A percentile compares a stretch with the other conserved stretches of the same genome.
phyloP scores from a whole-genome alignment of 1,284 basidiomycete genomes.

The Cystobasidium sp. region DNA sequence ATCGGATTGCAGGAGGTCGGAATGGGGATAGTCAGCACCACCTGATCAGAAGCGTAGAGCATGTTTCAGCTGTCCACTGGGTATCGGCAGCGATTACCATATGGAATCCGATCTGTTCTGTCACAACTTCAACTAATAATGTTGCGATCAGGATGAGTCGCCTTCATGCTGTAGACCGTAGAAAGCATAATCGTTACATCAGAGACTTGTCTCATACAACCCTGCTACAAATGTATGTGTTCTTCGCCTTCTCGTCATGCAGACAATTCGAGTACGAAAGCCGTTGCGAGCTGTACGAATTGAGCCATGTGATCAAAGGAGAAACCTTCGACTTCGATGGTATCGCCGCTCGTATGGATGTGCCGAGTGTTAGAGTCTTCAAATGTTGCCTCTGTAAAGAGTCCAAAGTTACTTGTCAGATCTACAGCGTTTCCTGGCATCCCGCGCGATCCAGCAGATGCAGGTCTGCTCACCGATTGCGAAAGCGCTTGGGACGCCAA shows the following conservation, averaged over 20 bases:
- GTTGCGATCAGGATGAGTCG: too few species aligned
- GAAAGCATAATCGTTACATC: too few species aligned
- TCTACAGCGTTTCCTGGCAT: neutral
- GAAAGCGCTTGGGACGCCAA: constrained; percentile 57
- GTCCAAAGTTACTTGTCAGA: neutral
- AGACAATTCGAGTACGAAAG: constrained; percentile 43
- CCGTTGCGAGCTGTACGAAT: constrained; percentile 38
- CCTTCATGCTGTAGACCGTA: too few species aligned
- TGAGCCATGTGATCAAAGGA: constrained; percentile 64
- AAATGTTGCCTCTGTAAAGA: constrained; percentile 47
- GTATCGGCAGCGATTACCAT: too few species aligned
- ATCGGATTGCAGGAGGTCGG: too few species aligned
- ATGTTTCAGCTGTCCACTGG: too few species aligned
- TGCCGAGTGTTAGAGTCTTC: constrained; percentile 57
- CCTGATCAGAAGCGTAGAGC: too few species aligned
- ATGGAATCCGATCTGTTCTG: too few species aligned
- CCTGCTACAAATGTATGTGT: neutral
- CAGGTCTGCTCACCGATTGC: constrained; percentile 46
- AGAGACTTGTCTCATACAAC: too few species aligned
- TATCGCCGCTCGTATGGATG: constrained; percentile 81
- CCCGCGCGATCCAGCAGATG: too few species aligned
- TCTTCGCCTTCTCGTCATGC: neutral
- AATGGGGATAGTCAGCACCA: too few species aligned
- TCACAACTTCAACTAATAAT: too few species aligned
- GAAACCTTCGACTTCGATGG: constrained; percentile 83